Percentiles rank a stretch among this genome's conserved stretches.
Conservation (phyloP, 257 asterid species). For the Penstemon newberryi region DNA sequence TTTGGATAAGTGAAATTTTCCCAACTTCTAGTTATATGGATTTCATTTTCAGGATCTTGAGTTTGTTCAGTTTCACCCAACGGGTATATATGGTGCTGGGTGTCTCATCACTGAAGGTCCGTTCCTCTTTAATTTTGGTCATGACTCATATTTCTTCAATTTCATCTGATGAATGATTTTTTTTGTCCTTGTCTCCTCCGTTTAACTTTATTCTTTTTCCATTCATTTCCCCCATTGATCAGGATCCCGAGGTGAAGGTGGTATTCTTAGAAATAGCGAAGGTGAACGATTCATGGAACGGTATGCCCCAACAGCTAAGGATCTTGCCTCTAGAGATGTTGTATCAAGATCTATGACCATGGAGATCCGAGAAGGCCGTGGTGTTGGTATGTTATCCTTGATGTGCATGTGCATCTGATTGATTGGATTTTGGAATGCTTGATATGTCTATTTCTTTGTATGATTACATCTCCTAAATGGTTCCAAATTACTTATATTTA, state of each 20-base stretch:
- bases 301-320: slow-evolving; percentile 99
- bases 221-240: slow-evolving; percentile 23
- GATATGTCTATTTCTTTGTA: neutral
- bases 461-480: slow-evolving; percentile 3
- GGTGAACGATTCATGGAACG: slow-evolving; percentile 99
- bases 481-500: neutral
- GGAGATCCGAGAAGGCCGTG: slow-evolving; percentile 99
- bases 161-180: neutral
- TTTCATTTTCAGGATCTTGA: slow-evolving; percentile 78
- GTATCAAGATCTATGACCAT: slow-evolving; percentile 98
- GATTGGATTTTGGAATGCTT: slow-evolving; percentile 9
- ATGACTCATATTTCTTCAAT: neutral
- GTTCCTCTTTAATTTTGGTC: slow-evolving; percentile 16
- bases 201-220: slow-evolving; percentile 12
- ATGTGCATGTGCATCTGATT: slow-evolving; percentile 13
- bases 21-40: slow-evolving; percentile 12
- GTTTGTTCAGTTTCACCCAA: slow-evolving; percentile 96
- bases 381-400: slow-evolving; percentile 70
- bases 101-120: slow-evolving; percentile 97
- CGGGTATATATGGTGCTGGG: slow-evolving; percentile 99
- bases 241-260: slow-evolving; percentile 99
- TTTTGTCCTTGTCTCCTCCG: slow-evolving; percentile 8
- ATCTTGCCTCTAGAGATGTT: slow-evolving; percentile 98
- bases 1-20: slow-evolving; percentile 15
- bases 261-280: slow-evolving; percentile 93